These are phyloP conservation scores for Chlamydomonas sp. DNA, from an alignment of 139 green algal species.

Conservation along the genomic window DNA sequence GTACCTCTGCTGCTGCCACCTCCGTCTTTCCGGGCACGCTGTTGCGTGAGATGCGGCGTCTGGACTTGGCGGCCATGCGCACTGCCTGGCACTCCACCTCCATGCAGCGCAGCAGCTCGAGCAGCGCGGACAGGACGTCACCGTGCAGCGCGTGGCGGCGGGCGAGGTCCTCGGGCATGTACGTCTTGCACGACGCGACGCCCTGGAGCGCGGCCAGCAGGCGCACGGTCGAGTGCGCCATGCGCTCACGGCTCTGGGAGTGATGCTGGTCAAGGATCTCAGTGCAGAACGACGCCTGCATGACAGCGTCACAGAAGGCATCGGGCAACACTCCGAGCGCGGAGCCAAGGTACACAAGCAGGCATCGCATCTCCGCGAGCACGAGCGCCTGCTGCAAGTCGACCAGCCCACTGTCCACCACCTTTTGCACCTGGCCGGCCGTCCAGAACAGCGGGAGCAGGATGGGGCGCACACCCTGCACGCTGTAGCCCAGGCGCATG, in stretches of 20 bases:
- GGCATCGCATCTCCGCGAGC: constrained; percentile 49
- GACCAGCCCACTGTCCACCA: constrained; percentile 33
- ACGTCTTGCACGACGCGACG: too few relatives aligned
- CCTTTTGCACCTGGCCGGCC: constrained; percentile 45
- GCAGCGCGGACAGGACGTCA: not conserved
- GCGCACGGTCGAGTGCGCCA: too few relatives aligned
- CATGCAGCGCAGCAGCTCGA: not conserved
- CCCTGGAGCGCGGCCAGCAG: too few relatives aligned
- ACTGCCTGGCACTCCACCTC: constrained; percentile 7
- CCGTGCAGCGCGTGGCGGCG: not conserved
- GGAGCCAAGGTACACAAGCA: constrained; percentile 47
- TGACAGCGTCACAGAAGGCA: not conserved
- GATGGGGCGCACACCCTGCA: constrained; percentile 49
- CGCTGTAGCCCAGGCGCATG: constrained; percentile 30
- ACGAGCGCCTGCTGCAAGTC: constrained; percentile 42
- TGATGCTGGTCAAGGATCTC: too few relatives aligned
- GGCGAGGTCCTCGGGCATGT: too few relatives aligned
- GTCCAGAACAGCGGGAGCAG: constrained; percentile 66
- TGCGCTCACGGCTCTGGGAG: too few relatives aligned
- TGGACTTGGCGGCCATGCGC: too few relatives aligned
- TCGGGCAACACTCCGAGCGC: constrained; percentile 19
- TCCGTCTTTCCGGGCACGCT: too few relatives aligned
- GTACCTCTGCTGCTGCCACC: too few relatives aligned
- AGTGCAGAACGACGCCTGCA: too few relatives aligned
- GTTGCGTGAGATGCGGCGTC: too few relatives aligned